Conservation (phyloP, 768 basidiomycete genomes). For the Porphyrellus cyaneotinctus region DNA sequence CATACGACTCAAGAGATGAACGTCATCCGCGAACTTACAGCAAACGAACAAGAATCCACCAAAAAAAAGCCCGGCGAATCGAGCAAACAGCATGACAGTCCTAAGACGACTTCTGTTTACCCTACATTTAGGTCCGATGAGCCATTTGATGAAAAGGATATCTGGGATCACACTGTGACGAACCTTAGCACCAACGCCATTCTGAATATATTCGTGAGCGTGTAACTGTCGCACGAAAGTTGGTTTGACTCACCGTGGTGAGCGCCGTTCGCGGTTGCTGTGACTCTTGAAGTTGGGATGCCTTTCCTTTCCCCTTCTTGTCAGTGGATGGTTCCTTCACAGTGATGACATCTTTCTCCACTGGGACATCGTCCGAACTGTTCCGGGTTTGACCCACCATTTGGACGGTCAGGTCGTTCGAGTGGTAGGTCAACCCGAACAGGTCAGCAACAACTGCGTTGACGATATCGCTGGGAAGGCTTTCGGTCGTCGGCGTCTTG, state of each 20-base stretch:
- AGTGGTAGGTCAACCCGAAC: conserved; percentile 25
- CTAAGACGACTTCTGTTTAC: too few relatives aligned
- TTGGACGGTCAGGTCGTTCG: conserved; percentile 1
- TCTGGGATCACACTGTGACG: too few relatives aligned
- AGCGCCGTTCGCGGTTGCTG: background rate
- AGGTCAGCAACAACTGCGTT: conserved; percentile 29
- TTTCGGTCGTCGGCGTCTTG: conserved; percentile 26
- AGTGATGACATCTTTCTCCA: background rate
- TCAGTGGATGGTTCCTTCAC: background rate
- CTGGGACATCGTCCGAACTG: background rate
- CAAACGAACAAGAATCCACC: too few relatives aligned
- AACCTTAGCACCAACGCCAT: too few relatives aligned
- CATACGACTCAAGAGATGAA: too few relatives aligned
- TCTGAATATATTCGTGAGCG: too few relatives aligned
- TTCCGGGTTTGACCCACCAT: conserved; percentile 5
- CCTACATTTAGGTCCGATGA: too few relatives aligned
- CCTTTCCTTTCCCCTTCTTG: background rate
- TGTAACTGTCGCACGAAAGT: background rate
- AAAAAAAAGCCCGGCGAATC: too few relatives aligned
- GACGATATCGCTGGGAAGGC: conserved; percentile 26
- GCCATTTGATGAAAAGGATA: too few relatives aligned
- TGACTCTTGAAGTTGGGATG: background rate
- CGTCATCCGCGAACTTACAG: too few relatives aligned
- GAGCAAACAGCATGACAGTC: too few relatives aligned
- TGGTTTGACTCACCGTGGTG: background rate